Evolutionary conservation across 2,329 filamentous ascomycete genomes (phyloP), one percentile per base, ranked within the genome.

Genomic region (Intubia oerlemansii): DNA sequence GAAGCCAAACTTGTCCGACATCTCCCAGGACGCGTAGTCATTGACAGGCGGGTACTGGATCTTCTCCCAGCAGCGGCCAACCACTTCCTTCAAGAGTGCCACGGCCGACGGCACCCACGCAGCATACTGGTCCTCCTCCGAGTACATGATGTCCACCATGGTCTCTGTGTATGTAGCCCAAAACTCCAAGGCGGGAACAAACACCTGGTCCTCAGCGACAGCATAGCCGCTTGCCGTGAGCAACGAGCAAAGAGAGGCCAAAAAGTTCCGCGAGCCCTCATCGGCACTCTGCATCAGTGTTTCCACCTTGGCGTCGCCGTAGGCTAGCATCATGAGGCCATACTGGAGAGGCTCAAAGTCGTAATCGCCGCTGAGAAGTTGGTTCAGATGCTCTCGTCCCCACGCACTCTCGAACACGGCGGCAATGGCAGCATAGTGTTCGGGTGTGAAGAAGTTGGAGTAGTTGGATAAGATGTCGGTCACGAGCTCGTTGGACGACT

Each of bases 101-200:
- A 68, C 57, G 2, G 73, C 69, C 7, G 55, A 46, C 7, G 54
- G 49, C 27, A 73, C 57, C 71, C 73, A 80, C 6, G 53, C 17
- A 7, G 32, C 27, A 7, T 31, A 48, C 5, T 48, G 44, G 4
- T 50, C 49, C 15, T 59, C 54, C n/a, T 56, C 55, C 2, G 60
- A 58, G 34, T 58, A 65, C 25, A 62, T 50, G 8, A 50, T 55
- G 43, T 69, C 75, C 34, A 58, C 64, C 54, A 70, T 57, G 10
- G 66, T 64, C 47, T 82, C 78, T 5, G 78, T 66, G 43, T 73
- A 81, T 1, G 66, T 71, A 12, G 66, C 73, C 79, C 80, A 88
- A 44, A 88, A 85, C 41, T 88, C 78, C 10, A 85, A 58, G 1
- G 72, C 66, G 2, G 69, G 65, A 1, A 77, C 64, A 31, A 80